Percentiles rank a stretch among this genome's conserved stretches.
These are phyloP conservation scores for Cystoderma amianthinum DNA, from an alignment of 768 basidiomycete species.

Conservation along the genomic window DNA sequence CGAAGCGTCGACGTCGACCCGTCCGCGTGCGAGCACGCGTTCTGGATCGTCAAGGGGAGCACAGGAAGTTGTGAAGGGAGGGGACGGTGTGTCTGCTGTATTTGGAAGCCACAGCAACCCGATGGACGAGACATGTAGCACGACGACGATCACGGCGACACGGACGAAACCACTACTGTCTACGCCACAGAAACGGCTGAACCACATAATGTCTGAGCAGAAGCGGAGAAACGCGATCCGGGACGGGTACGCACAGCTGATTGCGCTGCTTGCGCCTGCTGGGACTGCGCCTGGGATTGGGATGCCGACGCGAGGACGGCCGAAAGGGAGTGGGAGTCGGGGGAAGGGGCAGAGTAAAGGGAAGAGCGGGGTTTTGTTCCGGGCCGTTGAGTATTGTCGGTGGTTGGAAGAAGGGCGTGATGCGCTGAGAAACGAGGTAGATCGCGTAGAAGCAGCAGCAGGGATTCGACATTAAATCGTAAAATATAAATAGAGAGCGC, in stretches of 20 bases:
- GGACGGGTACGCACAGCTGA: conserved; percentile 83
- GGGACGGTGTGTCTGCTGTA: too few relatives aligned
- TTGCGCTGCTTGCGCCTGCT: conserved; percentile 73
- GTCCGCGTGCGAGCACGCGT: conserved; percentile 22
- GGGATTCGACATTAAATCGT: conserved; percentile 37
- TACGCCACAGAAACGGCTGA: conserved; percentile 80
- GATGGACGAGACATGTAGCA: background rate
- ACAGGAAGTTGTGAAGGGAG: too few relatives aligned
- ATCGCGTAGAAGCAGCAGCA: conserved; percentile 59
- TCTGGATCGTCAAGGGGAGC: conserved; percentile 15
- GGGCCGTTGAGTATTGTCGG: conserved; percentile 77
- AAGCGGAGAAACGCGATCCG: conserved; percentile 89
- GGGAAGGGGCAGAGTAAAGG: conserved; percentile 72
- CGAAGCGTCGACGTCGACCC: conserved; percentile 30
- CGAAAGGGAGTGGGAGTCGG: conserved; percentile 68
- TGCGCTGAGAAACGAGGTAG: conserved; percentile 62
- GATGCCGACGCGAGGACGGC: conserved; percentile 72
- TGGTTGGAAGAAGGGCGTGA: conserved; percentile 85
- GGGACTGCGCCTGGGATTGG: conserved; percentile 60
- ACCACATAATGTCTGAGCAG: conserved; percentile 94
- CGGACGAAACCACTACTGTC: conserved; percentile 65
- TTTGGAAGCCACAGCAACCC: background rate
- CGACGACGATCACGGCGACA: conserved; percentile 12
- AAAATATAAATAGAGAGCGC: too few relatives aligned
- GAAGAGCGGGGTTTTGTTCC: conserved; percentile 85